Percentiles rank a stretch among this genome's conserved stretches.
These are phyloP conservation scores for Theileria parva DNA, from an alignment of 169 alveolate genomes.

Conservation along the genomic window DNA sequence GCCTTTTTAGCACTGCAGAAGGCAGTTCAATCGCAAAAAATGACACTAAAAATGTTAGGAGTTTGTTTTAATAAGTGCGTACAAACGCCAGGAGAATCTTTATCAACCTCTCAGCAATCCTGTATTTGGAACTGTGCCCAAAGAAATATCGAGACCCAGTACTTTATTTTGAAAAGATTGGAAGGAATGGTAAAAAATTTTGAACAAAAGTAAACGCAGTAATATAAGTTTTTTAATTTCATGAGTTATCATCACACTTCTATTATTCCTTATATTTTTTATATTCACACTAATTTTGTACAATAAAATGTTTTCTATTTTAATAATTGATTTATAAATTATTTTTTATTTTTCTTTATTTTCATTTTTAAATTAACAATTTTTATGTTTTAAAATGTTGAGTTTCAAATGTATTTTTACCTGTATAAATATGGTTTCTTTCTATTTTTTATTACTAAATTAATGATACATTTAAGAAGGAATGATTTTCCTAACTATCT, in stretches of 20 bases:
- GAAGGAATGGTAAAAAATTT: slow-evolving; percentile 57
- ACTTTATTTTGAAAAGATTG: slow-evolving; percentile 56
- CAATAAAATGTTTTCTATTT: neutral
- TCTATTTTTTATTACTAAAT: neutral
- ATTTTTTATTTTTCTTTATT: neutral
- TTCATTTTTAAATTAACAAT: neutral
- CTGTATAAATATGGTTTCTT: neutral
- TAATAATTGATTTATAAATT: neutral
- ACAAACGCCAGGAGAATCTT: slow-evolving; percentile 63
- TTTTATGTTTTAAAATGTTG: neutral
- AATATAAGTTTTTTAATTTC: neutral
- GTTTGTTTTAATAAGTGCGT: slow-evolving; percentile 66
- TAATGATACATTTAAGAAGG: neutral
- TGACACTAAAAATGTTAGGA: slow-evolving; percentile 63
- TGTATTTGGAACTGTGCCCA: slow-evolving; percentile 69
- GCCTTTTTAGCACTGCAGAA: slow-evolving; percentile 53
- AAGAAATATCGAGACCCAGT: slow-evolving; percentile 66
- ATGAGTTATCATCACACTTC: neutral
- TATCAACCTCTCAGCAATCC: slow-evolving; percentile 61
- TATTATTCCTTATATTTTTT: neutral
- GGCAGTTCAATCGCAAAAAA: slow-evolving; percentile 69
- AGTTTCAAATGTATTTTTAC: slow-evolving; percentile 11
- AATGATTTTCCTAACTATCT: neutral
- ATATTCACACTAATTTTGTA: neutral
- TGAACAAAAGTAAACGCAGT: slow-evolving; percentile 18